These are phyloP conservation scores for Blastocystis sp. DNA, from an alignment of 352 stramenopile species.

Conservation along the genomic window DNA sequence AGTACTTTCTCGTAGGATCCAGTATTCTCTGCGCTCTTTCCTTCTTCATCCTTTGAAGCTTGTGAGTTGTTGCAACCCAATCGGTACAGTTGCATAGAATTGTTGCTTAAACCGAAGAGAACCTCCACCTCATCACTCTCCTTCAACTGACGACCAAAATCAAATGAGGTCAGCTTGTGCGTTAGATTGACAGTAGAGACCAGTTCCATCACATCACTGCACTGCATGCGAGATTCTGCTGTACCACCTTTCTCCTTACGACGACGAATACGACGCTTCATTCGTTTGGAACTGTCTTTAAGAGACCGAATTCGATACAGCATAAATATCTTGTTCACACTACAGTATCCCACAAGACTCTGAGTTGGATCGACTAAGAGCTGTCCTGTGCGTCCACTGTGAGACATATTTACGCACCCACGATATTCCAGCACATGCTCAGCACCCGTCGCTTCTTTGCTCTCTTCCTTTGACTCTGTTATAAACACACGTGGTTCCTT, in stretches of 20 bases:
- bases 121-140: conserved; percentile 70
- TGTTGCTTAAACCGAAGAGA: conserved; percentile 80
- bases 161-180: conserved; percentile 64
- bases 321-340: conserved; percentile 79
- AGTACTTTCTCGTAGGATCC: conserved; percentile 48
- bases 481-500: conserved; percentile 31
- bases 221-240: background rate
- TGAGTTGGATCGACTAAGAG: conserved; percentile 70
- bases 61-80: conserved; percentile 42
- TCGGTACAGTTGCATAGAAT: conserved; percentile 79
- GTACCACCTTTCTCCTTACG: conserved; percentile 73
- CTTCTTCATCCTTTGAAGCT: conserved; percentile 34
- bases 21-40: background rate
- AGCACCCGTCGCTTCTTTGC: conserved; percentile 60
- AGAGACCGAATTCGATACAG: conserved; percentile 76
- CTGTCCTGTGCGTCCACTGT: conserved; percentile 71
- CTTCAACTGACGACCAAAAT: conserved; percentile 58
- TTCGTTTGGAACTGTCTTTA: conserved; percentile 82
- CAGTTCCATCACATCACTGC: conserved; percentile 38
- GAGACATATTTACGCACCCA: conserved; percentile 72
- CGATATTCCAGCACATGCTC: conserved; percentile 69
- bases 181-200: conserved; percentile 36
- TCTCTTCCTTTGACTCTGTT: background rate
- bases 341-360: conserved; percentile 68
- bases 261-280: conserved; percentile 77